phyloP scores from a whole-genome alignment of 768 basidiomycete genomes.

The Imleria badia region DNA sequence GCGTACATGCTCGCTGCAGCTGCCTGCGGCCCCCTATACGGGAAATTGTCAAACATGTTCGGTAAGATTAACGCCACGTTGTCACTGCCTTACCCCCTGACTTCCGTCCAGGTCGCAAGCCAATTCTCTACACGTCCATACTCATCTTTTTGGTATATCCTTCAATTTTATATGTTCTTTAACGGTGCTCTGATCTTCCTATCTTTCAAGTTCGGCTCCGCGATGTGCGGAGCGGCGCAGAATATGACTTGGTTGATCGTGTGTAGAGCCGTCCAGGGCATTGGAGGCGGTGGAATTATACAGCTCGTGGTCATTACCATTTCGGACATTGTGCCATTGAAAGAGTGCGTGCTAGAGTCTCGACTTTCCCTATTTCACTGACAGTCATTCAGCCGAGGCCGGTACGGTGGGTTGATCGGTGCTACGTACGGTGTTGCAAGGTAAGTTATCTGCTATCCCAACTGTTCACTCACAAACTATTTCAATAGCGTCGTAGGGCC shows the following conservation, averaged over 20 bases:
- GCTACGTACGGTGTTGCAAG: slow-evolving; percentile 77
- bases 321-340: slow-evolving; percentile 78
- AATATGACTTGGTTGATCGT: slow-evolving; percentile 76
- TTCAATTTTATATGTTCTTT: neutral
- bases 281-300: slow-evolving; percentile 80
- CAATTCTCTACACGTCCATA: slow-evolving; percentile 66
- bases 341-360: slow-evolving; percentile 51
- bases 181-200: neutral
- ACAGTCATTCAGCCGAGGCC: slow-evolving; percentile 56
- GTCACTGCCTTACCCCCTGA: slow-evolving; percentile 19
- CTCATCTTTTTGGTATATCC: slow-evolving; percentile 60
- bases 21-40: slow-evolving; percentile 69
- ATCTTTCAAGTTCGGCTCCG: slow-evolving; percentile 65
- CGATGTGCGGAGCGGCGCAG: slow-evolving; percentile 80
- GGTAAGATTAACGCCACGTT: slow-evolving; percentile 20
- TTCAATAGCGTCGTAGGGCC: slow-evolving; percentile 65
- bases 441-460: slow-evolving; percentile 15
- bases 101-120: slow-evolving; percentile 54
- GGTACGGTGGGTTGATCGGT: slow-evolving; percentile 70
- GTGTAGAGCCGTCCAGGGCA: slow-evolving; percentile 76
- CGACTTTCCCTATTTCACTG: slow-evolving; percentile 15
- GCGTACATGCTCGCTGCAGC: slow-evolving; percentile 74
- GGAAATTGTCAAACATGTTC: slow-evolving; percentile 69
- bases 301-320: slow-evolving; percentile 78
- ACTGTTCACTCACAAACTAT: neutral